Evolutionary conservation across 2,329 filamentous ascomycete genomes (phyloP).

Genomic region (Calonectria hawksworthii): DNA sequence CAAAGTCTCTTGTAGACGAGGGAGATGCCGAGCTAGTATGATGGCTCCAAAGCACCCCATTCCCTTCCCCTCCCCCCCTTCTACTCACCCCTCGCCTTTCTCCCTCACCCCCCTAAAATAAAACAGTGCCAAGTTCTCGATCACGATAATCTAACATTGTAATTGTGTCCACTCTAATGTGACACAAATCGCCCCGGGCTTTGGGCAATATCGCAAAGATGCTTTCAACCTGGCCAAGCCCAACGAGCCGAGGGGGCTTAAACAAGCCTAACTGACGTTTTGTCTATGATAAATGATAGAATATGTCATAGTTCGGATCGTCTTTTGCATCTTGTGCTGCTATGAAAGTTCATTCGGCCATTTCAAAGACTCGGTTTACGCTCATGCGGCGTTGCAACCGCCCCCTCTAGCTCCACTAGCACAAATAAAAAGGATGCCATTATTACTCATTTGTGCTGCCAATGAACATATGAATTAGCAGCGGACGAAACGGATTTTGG

Average conservation of each 20-base stretch:
- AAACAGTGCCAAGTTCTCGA: background rate
- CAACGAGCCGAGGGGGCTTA: background rate
- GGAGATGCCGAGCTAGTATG: constrained; percentile 72
- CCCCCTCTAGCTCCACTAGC: background rate
- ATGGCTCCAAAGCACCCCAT: constrained; percentile 35
- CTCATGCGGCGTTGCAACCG: too few species aligned
- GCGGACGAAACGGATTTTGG: background rate
- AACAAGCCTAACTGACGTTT: background rate
- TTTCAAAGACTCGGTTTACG: background rate
- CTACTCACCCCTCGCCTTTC: background rate
- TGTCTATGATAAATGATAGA: background rate
- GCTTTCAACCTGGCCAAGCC: background rate
- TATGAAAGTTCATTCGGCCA: background rate
- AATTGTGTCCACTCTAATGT: background rate
- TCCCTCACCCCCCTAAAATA: background rate
- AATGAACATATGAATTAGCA: background rate
- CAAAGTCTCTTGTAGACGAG: constrained; percentile 70
- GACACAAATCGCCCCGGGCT: background rate
- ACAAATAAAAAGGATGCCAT: background rate
- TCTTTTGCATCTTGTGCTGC: background rate
- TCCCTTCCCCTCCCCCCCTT: background rate
- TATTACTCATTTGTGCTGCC: background rate
- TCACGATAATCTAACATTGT: background rate
- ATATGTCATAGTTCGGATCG: too few species aligned
- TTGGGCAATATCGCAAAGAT: background rate